Percentiles rank a stretch among this genome's conserved stretches.
These are phyloP conservation scores for Zymoseptoria passerinii DNA, from an alignment of 2,329 filamentous ascomycete genomes.

Conservation along the genomic window DNA sequence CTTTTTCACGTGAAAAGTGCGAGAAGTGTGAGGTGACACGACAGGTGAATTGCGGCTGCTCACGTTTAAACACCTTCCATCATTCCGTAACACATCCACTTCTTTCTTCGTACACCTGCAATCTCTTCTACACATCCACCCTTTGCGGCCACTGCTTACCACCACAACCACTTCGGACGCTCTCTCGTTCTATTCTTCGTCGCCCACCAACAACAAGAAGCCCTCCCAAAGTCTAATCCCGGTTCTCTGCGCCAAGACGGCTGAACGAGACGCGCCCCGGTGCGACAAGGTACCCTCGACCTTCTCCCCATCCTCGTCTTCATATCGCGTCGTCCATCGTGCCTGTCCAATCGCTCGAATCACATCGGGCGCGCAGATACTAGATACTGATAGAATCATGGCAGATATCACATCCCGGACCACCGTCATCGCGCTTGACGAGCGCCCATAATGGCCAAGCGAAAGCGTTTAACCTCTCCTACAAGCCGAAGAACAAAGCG, in stretches of 20 bases:
- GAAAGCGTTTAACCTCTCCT: conserved; percentile 14
- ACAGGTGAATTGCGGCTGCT: background rate
- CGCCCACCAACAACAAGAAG: background rate
- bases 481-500: conserved; percentile 8
- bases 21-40: background rate
- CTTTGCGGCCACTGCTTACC: background rate
- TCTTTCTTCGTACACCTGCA: background rate
- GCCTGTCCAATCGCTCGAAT: background rate
- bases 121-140: background rate
- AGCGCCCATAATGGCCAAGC: conserved; percentile 14
- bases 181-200: background rate
- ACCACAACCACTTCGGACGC: background rate
- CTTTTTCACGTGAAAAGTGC: background rate
- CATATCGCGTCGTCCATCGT: background rate
- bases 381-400: conserved; percentile 6
- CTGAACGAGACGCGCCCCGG: background rate
- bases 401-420: conserved; percentile 1
- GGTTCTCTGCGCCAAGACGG: background rate
- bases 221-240: background rate
- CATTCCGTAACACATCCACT: background rate
- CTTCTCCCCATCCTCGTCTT: background rate
- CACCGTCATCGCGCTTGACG: background rate
- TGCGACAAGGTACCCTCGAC: background rate
- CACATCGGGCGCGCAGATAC: background rate
- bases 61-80: background rate